Evolutionary conservation across 2,329 filamentous ascomycete genomes (phyloP).

Genomic region (Sphaerulina musiva): DNA sequence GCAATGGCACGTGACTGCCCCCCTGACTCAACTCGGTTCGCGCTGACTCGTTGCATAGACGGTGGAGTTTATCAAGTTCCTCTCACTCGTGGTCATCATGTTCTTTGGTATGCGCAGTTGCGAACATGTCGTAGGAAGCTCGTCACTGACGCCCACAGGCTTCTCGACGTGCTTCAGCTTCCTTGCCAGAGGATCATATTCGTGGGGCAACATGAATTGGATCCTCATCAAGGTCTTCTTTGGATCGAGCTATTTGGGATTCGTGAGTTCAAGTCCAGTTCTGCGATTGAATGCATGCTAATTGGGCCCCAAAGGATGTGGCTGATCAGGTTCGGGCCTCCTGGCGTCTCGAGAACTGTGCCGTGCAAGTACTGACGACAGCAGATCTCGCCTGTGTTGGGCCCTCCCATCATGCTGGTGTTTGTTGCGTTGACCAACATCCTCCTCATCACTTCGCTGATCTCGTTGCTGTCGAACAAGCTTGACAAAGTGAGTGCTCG

Average conservation of each 20-base stretch:
- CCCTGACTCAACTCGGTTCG: neutral
- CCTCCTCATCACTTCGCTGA: constrained; percentile 63
- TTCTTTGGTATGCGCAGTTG: constrained; percentile 55
- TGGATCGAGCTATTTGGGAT: constrained; percentile 67
- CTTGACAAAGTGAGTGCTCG: constrained; percentile 22
- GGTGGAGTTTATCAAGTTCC: constrained; percentile 81
- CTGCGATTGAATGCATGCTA: constrained; percentile 6
- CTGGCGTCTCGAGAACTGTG: constrained; percentile 1
- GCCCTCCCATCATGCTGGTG: constrained; percentile 54
- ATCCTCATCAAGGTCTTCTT: constrained; percentile 61
- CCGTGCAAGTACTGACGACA: constrained; percentile 13
- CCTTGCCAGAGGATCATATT: constrained; percentile 64
- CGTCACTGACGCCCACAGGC: constrained; percentile 39
- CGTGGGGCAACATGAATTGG: constrained; percentile 62
- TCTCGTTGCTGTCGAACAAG: constrained; percentile 22
- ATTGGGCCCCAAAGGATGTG: constrained; percentile 36
- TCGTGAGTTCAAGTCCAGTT: constrained; percentile 46
- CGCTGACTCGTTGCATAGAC: constrained; percentile 41
- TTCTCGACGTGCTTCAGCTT: constrained; percentile 83
- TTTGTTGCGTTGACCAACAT: constrained; percentile 73
- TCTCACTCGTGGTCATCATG: constrained; percentile 69
- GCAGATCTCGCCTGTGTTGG: constrained; percentile 44
- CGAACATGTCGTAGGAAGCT: neutral
- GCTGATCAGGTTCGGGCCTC: constrained; percentile 40
- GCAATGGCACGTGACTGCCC: constrained; percentile 60